Evolutionary conservation across 495 filamentous ascomycete genomes (phyloP), one percentile per base, ranked within the genome.

Genomic region (Hyaloscypha hepaticicola): DNA sequence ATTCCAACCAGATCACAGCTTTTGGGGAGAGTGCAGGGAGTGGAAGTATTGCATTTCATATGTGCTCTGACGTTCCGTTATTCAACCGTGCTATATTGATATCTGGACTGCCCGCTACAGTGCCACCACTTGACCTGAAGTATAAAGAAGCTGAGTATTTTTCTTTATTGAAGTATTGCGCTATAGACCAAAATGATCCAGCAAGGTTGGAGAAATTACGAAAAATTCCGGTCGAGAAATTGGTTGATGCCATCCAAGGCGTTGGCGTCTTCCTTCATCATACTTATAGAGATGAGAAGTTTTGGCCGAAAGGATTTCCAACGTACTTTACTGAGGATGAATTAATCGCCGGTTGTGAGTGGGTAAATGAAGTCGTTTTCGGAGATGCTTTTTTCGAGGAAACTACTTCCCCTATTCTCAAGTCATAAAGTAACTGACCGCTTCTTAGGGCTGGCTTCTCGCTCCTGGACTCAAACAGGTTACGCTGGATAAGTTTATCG

Each of bases 1-100:
- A 71, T 25, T 60, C 78, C 5, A 64, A 74, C 53, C 62, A 69
- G 1, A 72, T 81, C n/a, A 76, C 74, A 9, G 67, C 76, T 26
- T 65, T 81, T 56, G 83, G 82, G 19, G 80, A 84, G 66, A 79
- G 76, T 19, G 83, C 83, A 19, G 82, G 83, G 19, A 25, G 45
- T 27, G 60, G 22, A 5, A 53, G 9, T 11, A 31, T 62, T n/a
- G 21, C 24, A 7, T 38, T 33, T 16, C 48, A 50, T 49, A 63
- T 63, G 60, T 24, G 45, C 28, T n/a, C 9, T 24, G 8, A 48
- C 14, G 24, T 49, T 22, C 28, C 22, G 3, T 19, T 45, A 1
- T 63, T 63, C 28, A 6, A 41, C 5, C 48, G 21, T 31, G 60
- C 45, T 5, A 55, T 63, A 19, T 27, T 55, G 14, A 34, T 55